Evolutionary conservation across 139 green algal species (phyloP).

Genomic region (Zygnema cylindricum): DNA sequence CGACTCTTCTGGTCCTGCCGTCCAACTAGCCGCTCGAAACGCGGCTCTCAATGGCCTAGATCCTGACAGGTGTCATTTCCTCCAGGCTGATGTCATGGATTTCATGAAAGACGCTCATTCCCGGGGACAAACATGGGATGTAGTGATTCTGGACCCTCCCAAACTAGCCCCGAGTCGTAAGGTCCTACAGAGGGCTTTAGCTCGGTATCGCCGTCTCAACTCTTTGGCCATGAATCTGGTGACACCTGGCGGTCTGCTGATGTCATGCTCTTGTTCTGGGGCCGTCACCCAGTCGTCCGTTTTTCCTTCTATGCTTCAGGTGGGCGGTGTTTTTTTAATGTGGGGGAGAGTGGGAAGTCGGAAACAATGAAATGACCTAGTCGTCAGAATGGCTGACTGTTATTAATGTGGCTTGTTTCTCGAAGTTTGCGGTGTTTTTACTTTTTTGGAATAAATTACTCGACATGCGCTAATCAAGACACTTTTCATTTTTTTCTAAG

Average conservation of each 20-base stretch:
- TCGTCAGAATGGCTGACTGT: no score
- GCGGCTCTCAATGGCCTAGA: constrained; percentile 78
- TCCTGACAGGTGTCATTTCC: constrained; percentile 63
- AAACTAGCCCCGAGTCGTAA: constrained; percentile 88
- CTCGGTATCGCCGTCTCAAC: constrained; percentile 82
- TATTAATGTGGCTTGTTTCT: no score
- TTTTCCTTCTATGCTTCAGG: constrained; percentile 45
- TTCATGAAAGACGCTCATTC: constrained; percentile 74
- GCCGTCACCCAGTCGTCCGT: constrained; percentile 78
- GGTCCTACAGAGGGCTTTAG: constrained; percentile 12
- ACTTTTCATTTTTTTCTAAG: no score
- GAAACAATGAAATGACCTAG: no score
- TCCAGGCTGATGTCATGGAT: constrained; percentile 70
- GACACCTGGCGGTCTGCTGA: constrained; percentile 81
- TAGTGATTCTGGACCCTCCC: constrained; percentile 93
- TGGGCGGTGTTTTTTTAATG: not conserved
- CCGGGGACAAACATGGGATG: constrained; percentile 71
- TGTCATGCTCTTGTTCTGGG: constrained; percentile 92
- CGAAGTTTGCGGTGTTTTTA: no score
- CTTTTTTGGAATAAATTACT: no score
- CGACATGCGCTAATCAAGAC: no score
- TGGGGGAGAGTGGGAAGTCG: no score
- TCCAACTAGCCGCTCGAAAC: constrained; percentile 61
- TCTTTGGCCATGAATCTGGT: constrained; percentile 76
- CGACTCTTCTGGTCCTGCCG: constrained; percentile 29